Base-by-base conservation (phyloP, 2,329 filamentous ascomycete genomes). In the Colletotrichum agaves region DNA sequence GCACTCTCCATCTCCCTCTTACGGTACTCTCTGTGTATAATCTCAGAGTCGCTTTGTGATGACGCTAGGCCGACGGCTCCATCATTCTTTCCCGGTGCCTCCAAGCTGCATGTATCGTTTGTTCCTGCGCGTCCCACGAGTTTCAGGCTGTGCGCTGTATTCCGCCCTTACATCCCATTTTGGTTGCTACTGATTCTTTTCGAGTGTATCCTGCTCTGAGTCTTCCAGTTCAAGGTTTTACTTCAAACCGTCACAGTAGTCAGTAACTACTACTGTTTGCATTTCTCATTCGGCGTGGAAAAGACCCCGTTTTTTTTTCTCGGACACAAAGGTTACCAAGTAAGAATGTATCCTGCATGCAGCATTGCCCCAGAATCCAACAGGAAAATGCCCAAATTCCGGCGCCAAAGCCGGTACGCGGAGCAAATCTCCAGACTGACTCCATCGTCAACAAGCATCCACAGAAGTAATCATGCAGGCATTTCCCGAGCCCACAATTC, bases 361-460 rank as follows among this genome's bases (percentile, higher is more conserved):
- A 33, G 17, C 15, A 12, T 19, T 35, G 13, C n/a, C 10, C 37
- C 56, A 37, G 13, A 19, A 39, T 21, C 31, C 35, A 10, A 33
- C 31, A 35, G 19, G 5, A 59, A 8, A 52, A 33, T 39, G 46
- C 12, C 27, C 46, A 52, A 17, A 41, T 27, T 39, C n/a, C 47
- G 7, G 55, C 33, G 41, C 63, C 47, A 49, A 61, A 49, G 63
- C 49, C 49, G 41, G 47, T 12, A 62, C 57, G 63, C 58, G 63
- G 63, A 50, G 57, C 49, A 66, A 65, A 61, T 65, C 47, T 55
- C 41, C 49, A 65, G 57, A 39, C 19, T 12, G 41, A 17, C 58
- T 37, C 63, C 57, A 61, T 47, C 15, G 10, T 5, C 33, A 23
- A 61, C 57, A 56, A 55, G 57, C 49, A 66, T 55, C 46, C 8